phyloP scores from a whole-genome alignment of 441 rosid genomes.

The Monsonia emarginata region DNA sequence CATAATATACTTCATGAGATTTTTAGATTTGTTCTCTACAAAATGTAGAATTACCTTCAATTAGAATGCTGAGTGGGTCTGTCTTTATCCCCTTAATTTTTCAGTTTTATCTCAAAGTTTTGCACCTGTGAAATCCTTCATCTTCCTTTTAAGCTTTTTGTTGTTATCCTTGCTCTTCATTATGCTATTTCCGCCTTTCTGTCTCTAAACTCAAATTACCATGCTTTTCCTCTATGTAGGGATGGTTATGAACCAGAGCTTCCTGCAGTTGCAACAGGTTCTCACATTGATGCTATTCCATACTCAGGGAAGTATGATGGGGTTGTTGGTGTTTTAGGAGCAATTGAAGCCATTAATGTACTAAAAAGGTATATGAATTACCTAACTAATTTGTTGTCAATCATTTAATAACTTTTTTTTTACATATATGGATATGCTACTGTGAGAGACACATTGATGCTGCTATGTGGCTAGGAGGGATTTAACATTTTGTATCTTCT shows the following conservation, averaged over 20 bases:
- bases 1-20: neutral
- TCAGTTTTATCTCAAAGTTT: no score
- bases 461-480: neutral
- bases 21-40: neutral
- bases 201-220: neutral
- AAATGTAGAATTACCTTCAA: neutral
- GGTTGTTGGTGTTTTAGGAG: slow-evolving; percentile 87
- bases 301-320: slow-evolving; percentile 91
- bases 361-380: slow-evolving; percentile 46
- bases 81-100: neutral
- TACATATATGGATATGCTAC: neutral
- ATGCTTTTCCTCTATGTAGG: slow-evolving; percentile 33
- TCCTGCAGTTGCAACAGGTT: slow-evolving; percentile 69
- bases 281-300: slow-evolving; percentile 92
- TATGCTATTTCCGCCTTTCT: neutral
- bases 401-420: neutral
- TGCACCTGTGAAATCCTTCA: no score
- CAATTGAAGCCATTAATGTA: slow-evolving; percentile 76
- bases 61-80: neutral
- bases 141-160: neutral
- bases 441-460: neutral
- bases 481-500: no score
- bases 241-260: slow-evolving; percentile 59
- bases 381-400: slow-evolving; percentile 1
- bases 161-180: neutral